Base-by-base conservation (phyloP, 2,329 filamentous ascomycete genomes). In the Dichotomopilus funicola region DNA sequence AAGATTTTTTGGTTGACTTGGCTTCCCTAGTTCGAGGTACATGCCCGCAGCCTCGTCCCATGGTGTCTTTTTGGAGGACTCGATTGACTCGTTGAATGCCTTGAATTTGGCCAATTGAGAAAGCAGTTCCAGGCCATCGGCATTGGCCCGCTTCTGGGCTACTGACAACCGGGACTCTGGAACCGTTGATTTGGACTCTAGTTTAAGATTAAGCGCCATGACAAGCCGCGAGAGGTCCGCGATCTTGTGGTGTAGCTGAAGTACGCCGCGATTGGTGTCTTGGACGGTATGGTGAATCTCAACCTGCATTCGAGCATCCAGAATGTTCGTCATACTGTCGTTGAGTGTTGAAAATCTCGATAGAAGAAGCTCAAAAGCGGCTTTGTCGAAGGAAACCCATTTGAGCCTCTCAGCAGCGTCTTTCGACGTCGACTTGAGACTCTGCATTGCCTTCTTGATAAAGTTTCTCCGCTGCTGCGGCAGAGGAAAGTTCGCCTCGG, bases 81-180 rank as follows among this genome's bases (percentile, higher is more conserved):
- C 73, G 37, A 78, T 72, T 2, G 72, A 72, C 60, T 75, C 71
- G 44, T 77, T 78, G 61, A 78, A 78, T 2, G 76, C 75, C 59
- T 78, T 78, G 68, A 78, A 78, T 58, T 75, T 76, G 61, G 75
- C 75, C 6, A 78, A 62, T 54, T 73, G 71, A 2, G 73, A 68
- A 2, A 78, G 62, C 34, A 75, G 70, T 48, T 69, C 67, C 6
- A 77, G 64, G 0, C 69, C 71, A 27, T 72, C 69, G 11, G 70
- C 69, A 42, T 75, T 73, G 45, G 69, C 70, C 13, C 70, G 68
- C 42, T 69, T 66, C 54, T 73, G 70, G 1, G 64, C 53, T 27
- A 65, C 66, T 1, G 71, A 70, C 62, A 71, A 66, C 11, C 66
- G 65, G 7, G 48, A 42, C 5, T 63, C 49, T n/a, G 57, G 51